Evolutionary conservation across 441 rosid genomes (phyloP).

Genomic region (Eugenia klotzschiana): DNA sequence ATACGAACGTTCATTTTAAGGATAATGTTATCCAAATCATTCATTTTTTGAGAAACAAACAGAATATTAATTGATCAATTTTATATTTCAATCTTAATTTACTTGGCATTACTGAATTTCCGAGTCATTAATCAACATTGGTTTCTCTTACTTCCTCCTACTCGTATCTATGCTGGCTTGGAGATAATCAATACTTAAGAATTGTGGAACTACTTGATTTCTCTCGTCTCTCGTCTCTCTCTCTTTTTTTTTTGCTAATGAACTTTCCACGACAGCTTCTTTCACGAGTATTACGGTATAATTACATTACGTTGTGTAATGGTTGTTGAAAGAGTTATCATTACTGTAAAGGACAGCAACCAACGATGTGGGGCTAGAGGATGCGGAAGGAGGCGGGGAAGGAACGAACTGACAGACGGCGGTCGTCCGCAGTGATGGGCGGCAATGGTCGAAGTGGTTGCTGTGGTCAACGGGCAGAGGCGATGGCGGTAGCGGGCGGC

Average conservation of each 20-base stretch:
- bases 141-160: no score
- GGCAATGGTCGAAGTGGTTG: no score
- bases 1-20: not conserved
- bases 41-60: not conserved
- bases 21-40: not conserved
- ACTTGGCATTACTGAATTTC: no score
- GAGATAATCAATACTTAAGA: not conserved
- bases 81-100: not conserved
- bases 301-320: not conserved
- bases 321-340: not conserved
- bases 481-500: no score
- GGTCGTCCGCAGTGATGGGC: no score
- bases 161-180: not conserved
- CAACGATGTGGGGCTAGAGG: no score
- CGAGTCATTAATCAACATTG: no score
- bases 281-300: not conserved
- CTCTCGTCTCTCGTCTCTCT: no score
- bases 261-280: not conserved
- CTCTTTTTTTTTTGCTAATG: not conserved
- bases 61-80: not conserved
- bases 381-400: no score
- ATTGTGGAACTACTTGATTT: not conserved
- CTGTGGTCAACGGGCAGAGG: no score
- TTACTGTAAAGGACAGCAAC: not conserved
- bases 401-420: no score